Evolutionary conservation across 2,329 filamentous ascomycete genomes (phyloP), one percentile per base, ranked within the genome.

Genomic region (Cryphonectria naterciae): DNA sequence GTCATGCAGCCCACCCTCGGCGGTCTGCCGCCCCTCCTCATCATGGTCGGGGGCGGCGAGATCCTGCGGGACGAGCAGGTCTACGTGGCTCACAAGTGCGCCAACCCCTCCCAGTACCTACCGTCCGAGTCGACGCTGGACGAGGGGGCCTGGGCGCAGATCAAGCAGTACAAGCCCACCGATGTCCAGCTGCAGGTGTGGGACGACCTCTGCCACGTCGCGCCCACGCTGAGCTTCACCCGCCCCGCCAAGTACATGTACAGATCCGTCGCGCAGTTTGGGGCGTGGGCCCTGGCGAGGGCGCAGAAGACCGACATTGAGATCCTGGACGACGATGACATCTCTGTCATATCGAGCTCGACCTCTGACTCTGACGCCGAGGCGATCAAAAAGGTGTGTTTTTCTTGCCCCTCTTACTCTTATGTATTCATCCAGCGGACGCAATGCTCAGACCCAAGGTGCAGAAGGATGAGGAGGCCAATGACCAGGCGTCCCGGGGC

Each of bases 241-340:
- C 88, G 91, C n/a, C 96, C 96, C 0, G 96, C 95, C 62, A 98
- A 98, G 79, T 93, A 92, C 81, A 98, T 98, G 94, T 98, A 94
- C 79, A 89, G 95, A 64, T 93, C 93, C 1, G 90, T 98, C 67
- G 93, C 96, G 0, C 95, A 98, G 75, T 98, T 99, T 77, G 92
- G 94, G 2, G 94, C 95, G 0, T 98, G 95, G 95, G 92, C 92
- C 0, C 85, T 98, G 32, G 93, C 95, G 0, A 86, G 91, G 74
- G 94, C 94, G 0, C 95, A 98, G 77, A 87, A 93, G 72, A 88
- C 87, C 0, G 88, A 89, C 0, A 95, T 97, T 68, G 92, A 96
- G 25, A 95, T 97, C 49, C 80, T 92, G 49, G 91, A 95, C 72
- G 93, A 97, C 72, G 92, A 95, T 74, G 85, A 88, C 15, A 88